phyloP scores from a whole-genome alignment of 2,329 filamentous ascomycete genomes.

The Colletotrichum orbiculare region DNA sequence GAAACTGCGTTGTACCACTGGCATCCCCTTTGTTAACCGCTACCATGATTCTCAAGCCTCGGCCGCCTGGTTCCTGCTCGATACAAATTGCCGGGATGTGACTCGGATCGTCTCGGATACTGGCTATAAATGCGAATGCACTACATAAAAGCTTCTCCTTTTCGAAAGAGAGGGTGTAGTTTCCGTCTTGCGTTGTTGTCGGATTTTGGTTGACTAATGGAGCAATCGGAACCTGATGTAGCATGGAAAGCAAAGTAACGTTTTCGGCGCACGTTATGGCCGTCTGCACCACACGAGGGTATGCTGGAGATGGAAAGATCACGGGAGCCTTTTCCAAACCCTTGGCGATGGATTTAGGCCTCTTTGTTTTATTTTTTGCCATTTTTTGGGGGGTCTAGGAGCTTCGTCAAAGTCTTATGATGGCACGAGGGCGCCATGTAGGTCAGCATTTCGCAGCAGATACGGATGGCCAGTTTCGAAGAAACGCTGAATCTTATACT shows the following conservation, averaged over 20 bases:
- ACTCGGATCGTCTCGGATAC: conserved; percentile 1
- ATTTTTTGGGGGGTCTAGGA: too few species aligned
- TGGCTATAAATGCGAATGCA: conserved; percentile 10
- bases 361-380: too few species aligned
- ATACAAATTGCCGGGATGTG: conserved; percentile 10
- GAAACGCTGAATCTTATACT: too few species aligned
- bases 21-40: neutral
- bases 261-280: neutral
- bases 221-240: neutral
- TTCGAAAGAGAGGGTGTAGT: neutral
- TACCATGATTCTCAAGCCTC: neutral
- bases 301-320: too few species aligned
- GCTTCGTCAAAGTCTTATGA: too few species aligned
- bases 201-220: neutral
- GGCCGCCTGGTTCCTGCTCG: neutral
- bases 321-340: too few species aligned
- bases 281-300: too few species aligned
- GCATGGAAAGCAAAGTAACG: neutral
- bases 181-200: neutral
- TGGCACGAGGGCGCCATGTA: too few species aligned
- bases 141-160: neutral
- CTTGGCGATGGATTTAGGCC: too few species aligned
- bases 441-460: too few species aligned
- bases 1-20: neutral
- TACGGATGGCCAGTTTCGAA: too few species aligned